phyloP scores from a whole-genome alignment of 352 stramenopile genomes.

The Stramenopiles sp. region DNA sequence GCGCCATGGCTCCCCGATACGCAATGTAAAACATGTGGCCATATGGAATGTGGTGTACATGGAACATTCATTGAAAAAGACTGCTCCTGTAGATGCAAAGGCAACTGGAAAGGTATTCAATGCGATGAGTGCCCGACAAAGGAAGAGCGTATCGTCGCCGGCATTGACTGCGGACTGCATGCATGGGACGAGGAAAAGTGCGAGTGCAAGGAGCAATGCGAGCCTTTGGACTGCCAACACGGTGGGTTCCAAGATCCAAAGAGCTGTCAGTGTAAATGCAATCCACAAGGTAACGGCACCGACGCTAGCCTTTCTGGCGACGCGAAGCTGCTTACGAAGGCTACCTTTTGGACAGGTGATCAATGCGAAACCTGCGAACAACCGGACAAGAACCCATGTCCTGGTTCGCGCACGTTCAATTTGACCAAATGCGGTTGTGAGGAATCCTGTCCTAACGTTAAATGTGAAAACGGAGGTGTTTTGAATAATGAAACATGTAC shows the following conservation, averaged over 20 bases:
- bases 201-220: slow-evolving; percentile 5
- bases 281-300: not conserved
- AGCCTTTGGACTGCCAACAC: slow-evolving; percentile 4
- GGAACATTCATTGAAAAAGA: not conserved
- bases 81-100: not conserved
- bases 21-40: slow-evolving; percentile 10
- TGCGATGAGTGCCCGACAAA: slow-evolving; percentile 4
- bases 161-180: not conserved
- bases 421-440: not conserved
- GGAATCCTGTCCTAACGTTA: not conserved
- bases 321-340: not conserved
- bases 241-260: slow-evolving; percentile 12
- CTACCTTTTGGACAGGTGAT: slow-evolving; percentile 10
- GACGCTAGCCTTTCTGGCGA: not conserved
- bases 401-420: slow-evolving; percentile 1
- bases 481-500: not conserved
- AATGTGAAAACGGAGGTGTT: slow-evolving; percentile 13
- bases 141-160: slow-evolving; percentile 5
- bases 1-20: slow-evolving; percentile 4
- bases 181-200: slow-evolving; percentile 4
- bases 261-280: slow-evolving; percentile 1
- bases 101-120: slow-evolving; percentile 3
- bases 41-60: not conserved
- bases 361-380: slow-evolving; percentile 1
- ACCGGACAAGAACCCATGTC: not conserved